Conservation (phyloP, 2,329 filamentous ascomycete genomes). For the Colletotrichum chrysophilum region DNA sequence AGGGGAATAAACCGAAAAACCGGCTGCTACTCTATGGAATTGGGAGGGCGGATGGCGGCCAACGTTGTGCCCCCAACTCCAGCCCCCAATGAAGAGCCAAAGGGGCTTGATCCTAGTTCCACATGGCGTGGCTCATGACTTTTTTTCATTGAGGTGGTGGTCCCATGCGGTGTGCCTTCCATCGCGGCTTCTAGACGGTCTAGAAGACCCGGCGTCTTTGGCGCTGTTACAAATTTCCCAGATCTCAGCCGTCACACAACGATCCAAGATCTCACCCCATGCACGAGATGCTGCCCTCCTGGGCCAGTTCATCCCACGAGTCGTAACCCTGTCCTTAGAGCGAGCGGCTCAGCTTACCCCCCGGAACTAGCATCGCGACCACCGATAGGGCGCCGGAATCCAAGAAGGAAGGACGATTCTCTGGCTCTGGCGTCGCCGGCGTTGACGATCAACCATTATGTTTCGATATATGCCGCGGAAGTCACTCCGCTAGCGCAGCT, state of each 20-base stretch:
- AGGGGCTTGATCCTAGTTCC: background rate
- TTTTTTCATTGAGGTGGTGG: background rate
- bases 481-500: background rate
- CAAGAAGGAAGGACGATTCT: background rate
- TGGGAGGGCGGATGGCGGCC: background rate
- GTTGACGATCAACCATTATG: background rate
- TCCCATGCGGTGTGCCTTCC: background rate
- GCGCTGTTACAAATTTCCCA: background rate
- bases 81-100: background rate
- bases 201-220: background rate
- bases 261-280: slow-evolving; percentile 1
- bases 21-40: background rate
- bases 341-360: background rate
- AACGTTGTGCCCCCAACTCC: background rate
- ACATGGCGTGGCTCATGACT: background rate
- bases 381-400: background rate
- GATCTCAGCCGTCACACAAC: background rate
- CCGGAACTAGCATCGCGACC: background rate
- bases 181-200: background rate
- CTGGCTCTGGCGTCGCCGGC: background rate
- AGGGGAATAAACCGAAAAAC: background rate
- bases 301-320: background rate
- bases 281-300: background rate
- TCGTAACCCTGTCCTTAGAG: slow-evolving; percentile 7
- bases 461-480: background rate